These are phyloP conservation scores for Knoxia roxburghii DNA, from an alignment of 257 asterid species.

Conservation along the genomic window DNA sequence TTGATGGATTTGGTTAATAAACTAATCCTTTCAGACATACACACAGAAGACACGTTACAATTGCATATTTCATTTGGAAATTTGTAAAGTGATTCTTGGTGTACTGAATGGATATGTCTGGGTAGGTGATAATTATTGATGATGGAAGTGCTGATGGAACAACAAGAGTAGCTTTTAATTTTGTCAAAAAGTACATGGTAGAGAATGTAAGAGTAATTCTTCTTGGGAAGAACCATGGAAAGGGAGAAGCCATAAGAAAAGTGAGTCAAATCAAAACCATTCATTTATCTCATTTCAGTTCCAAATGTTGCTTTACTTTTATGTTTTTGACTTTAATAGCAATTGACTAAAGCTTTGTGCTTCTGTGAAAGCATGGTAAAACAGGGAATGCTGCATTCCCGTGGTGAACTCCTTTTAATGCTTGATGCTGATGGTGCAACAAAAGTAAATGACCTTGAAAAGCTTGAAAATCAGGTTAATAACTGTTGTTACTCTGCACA, in stretches of 20 bases:
- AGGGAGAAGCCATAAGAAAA: constrained; percentile 98
- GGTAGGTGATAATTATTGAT: constrained; percentile 82
- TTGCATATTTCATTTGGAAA: background rate
- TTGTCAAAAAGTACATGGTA: constrained; percentile 72
- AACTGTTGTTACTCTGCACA: constrained; percentile 7
- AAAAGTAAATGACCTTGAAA: constrained; percentile 80
- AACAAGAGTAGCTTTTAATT: constrained; percentile 75
- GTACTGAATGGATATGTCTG: constrained; percentile 20
- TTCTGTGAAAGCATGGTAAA: constrained; percentile 76
- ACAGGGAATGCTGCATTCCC: constrained; percentile 99
- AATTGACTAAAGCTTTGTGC: constrained; percentile 53
- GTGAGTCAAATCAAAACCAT: constrained; percentile 53
- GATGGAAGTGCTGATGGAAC: constrained; percentile 96
- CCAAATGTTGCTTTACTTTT: constrained; percentile 1
- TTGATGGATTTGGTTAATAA: background rate
- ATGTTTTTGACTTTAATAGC: constrained; percentile 8
- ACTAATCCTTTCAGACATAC: background rate
- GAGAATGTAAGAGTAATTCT: constrained; percentile 82
- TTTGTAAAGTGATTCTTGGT: background rate
- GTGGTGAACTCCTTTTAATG: constrained; percentile 93
- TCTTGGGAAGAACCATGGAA: constrained; percentile 94
- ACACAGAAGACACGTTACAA: background rate
- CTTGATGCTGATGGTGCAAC: constrained; percentile 99
- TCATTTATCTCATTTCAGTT: constrained; percentile 12
- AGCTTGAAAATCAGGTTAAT: constrained; percentile 92